These are phyloP conservation scores for Plasmodium cynomolgi DNA, from an alignment of 169 alveolate species.

Conservation along the genomic window DNA sequence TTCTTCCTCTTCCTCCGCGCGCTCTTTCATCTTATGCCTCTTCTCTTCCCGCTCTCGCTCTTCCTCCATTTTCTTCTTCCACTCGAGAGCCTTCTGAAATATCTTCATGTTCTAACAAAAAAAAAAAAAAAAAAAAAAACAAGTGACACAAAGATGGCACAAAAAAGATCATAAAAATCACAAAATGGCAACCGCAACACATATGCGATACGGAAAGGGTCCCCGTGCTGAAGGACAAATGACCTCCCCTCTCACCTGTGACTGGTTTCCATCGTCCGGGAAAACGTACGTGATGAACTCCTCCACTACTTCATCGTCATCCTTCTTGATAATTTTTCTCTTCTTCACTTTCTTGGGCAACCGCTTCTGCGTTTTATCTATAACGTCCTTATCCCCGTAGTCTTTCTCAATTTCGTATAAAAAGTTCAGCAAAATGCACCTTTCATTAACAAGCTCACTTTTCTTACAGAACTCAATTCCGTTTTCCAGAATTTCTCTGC, in stretches of 20 bases:
- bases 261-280: conserved; percentile 85
- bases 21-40: background rate
- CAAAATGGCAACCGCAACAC: background rate
- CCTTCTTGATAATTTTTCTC: conserved; percentile 79
- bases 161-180: too few relatives aligned
- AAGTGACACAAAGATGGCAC: background rate
- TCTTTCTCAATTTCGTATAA: conserved; percentile 77
- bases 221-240: background rate
- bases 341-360: conserved; percentile 84
- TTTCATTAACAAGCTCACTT: conserved; percentile 80
- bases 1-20: conserved; percentile 1
- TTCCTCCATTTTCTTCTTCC: conserved; percentile 67
- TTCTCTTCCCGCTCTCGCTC: conserved; percentile 5
- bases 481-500: conserved; percentile 82
- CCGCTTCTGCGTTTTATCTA: conserved; percentile 76
- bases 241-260: conserved; percentile 46
- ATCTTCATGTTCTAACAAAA: conserved; percentile 43
- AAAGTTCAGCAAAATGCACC: conserved; percentile 81
- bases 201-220: background rate
- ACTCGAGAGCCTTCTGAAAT: conserved; percentile 60
- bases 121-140: background rate
- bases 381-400: conserved; percentile 76
- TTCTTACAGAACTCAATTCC: conserved; percentile 85
- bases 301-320: conserved; percentile 68
- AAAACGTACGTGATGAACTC: conserved; percentile 83